These are phyloP conservation scores for Pestalotiopsis sp. DNA, from an alignment of 2,329 filamentous ascomycete species.

Conservation along the genomic window DNA sequence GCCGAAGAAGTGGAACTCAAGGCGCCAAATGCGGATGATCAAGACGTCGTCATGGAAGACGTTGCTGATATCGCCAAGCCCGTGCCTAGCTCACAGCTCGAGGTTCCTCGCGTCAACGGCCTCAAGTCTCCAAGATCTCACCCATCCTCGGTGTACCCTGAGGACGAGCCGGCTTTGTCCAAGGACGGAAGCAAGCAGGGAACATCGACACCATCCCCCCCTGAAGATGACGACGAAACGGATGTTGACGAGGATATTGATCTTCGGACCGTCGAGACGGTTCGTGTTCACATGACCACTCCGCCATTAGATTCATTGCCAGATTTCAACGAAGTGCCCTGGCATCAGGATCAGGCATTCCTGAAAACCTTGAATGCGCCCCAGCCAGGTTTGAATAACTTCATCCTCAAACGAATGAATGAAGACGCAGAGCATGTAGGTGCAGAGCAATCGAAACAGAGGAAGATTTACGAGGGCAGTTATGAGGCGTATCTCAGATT, in stretches of 20 bases:
- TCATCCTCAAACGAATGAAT: conserved; percentile 45
- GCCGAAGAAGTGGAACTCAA: not conserved
- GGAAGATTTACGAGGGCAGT: conserved; percentile 43
- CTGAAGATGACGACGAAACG: conserved; percentile 53
- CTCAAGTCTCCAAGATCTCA: conserved; percentile 16
- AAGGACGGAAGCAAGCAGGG: conserved; percentile 27
- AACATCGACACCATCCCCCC: conserved; percentile 48
- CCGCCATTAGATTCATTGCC: conserved; percentile 57
- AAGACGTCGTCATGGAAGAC: conserved; percentile 39
- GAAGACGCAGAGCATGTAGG: conserved; percentile 38
- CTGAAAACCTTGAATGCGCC: conserved; percentile 40
- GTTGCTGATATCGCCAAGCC: conserved; percentile 21
- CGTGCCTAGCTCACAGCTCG: conserved; percentile 18
- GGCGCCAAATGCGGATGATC: conserved; percentile 21
- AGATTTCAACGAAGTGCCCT: conserved; percentile 43
- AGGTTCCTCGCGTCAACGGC: conserved; percentile 14
- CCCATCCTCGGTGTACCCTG: conserved; percentile 22
- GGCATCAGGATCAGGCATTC: conserved; percentile 48
- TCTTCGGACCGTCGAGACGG: conserved; percentile 47
- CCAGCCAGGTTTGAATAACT: conserved; percentile 40
- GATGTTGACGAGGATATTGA: conserved; percentile 53
- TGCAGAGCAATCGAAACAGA: conserved; percentile 38
- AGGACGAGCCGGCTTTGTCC: conserved; percentile 26
- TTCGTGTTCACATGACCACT: conserved; percentile 53
- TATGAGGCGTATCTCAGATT: conserved; percentile 56